Percentiles rank a stretch among this genome's conserved stretches.
Conservation (phyloP, 2,329 filamentous ascomycete species). For the Phoma sp. region DNA sequence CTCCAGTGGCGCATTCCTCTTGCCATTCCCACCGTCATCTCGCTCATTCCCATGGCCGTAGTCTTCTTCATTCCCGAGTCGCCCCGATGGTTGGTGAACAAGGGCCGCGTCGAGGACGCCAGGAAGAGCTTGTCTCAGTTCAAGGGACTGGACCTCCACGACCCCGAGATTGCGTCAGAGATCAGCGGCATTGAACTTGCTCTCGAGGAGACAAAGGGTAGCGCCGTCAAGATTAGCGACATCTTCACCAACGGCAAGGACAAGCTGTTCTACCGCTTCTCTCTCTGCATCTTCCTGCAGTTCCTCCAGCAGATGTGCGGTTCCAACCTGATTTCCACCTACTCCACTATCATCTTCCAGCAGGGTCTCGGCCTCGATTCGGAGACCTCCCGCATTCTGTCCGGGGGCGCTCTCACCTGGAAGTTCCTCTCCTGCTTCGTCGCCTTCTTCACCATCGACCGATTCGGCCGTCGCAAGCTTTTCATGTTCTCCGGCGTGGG, state of each 20-base stretch:
- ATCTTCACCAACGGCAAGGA: conserved; percentile 64
- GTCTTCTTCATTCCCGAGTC: conserved; percentile 76
- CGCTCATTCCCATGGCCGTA: conserved; percentile 59
- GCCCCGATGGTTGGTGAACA: conserved; percentile 71
- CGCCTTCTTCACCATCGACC: conserved; percentile 74
- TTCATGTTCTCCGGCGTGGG: conserved; percentile 61
- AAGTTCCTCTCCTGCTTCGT: conserved; percentile 65
- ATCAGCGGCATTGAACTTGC: conserved; percentile 66
- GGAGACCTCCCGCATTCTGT: conserved; percentile 64
- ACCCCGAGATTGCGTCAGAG: conserved; percentile 64
- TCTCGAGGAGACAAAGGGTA: conserved; percentile 57
- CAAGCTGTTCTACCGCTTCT: conserved; percentile 67
- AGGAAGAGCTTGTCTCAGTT: conserved; percentile 52
- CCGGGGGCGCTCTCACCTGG: conserved; percentile 65
- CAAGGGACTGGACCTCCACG: conserved; percentile 48
- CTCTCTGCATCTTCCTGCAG: conserved; percentile 58
- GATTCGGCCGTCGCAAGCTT: conserved; percentile 67
- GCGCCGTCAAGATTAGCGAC: conserved; percentile 66
- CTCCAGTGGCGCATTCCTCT: conserved; percentile 73
- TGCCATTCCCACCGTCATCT: conserved; percentile 66
- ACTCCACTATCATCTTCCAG: conserved; percentile 53
- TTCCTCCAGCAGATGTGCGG: conserved; percentile 61
- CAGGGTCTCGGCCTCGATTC: conserved; percentile 52
- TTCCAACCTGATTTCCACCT: conserved; percentile 58
- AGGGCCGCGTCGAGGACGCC: conserved; percentile 70